These are phyloP conservation scores for Cladobotryum mycophilum DNA, from an alignment of 2,329 filamentous ascomycete genomes.

Conservation along the genomic window DNA sequence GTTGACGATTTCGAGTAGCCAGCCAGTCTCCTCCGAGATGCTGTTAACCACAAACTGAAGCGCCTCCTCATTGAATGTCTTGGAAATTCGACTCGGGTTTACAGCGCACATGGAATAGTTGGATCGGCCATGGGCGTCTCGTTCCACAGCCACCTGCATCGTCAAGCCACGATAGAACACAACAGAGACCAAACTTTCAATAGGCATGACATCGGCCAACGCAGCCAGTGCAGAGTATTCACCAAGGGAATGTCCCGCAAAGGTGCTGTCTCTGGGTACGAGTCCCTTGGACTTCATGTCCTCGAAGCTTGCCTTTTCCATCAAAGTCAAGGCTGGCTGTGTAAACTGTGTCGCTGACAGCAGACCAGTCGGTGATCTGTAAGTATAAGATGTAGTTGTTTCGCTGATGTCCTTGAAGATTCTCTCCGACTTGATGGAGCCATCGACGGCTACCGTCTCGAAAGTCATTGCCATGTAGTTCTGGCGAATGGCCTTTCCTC, in stretches of 20 bases:
- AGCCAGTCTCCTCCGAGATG: conserved; percentile 86
- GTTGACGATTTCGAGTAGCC: conserved; percentile 98
- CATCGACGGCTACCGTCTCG: conserved; percentile 91
- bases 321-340: conserved; percentile 90
- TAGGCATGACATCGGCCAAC: conserved; percentile 98
- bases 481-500: conserved; percentile 92
- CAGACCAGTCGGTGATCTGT: conserved; percentile 87
- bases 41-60: conserved; percentile 95
- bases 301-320: conserved; percentile 99
- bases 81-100: conserved; percentile 95
- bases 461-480: conserved; percentile 99
- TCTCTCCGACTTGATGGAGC: conserved; percentile 93
- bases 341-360: conserved; percentile 98
- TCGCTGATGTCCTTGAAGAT: conserved; percentile 99
- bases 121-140: conserved; percentile 83
- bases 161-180: conserved; percentile 98
- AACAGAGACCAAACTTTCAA: conserved; percentile 94
- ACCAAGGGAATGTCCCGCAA: conserved; percentile 94
- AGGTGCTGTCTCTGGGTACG: conserved; percentile 92
- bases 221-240: conserved; percentile 97
- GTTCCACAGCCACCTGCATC: conserved; percentile 98
- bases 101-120: conserved; percentile 99
- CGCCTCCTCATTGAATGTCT: conserved; percentile 97
- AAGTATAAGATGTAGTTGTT: conserved; percentile 91
- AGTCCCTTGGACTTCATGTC: conserved; percentile 98